Evolutionary conservation across 2,329 filamentous ascomycete species (phyloP).

Genomic region (Aspergillus costaricaensis): DNA sequence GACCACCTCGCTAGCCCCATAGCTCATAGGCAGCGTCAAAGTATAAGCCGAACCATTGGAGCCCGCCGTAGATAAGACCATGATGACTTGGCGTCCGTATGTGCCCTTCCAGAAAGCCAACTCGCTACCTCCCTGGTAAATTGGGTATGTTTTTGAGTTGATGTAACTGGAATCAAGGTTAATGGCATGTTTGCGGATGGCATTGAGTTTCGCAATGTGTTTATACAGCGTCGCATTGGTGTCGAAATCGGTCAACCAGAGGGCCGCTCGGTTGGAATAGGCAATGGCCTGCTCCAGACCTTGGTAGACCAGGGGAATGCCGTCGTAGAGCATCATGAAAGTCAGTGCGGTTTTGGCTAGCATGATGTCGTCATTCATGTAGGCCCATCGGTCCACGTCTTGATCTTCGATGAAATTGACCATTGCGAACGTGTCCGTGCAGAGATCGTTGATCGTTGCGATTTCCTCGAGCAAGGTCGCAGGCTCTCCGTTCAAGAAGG

Average conservation of each 20-base stretch:
- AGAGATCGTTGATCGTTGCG: conserved; percentile 28
- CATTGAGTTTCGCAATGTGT: conserved; percentile 43
- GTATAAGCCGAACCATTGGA: conserved; percentile 29
- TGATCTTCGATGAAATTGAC: conserved; percentile 62
- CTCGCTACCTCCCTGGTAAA: conserved; percentile 46
- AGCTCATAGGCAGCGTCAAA: conserved; percentile 32
- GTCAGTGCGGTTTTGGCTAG: conserved; percentile 63
- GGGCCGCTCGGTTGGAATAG: conserved; percentile 56
- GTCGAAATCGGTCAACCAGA: conserved; percentile 57
- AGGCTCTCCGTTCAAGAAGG: conserved; percentile 37
- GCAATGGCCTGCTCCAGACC: conserved; percentile 65
- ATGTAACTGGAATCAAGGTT: conserved; percentile 40
- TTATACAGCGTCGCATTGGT: conserved; percentile 44
- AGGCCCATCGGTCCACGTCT: conserved; percentile 58
- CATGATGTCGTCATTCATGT: conserved; percentile 52
- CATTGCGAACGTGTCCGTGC: conserved; percentile 47
- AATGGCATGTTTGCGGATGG: conserved; percentile 46
- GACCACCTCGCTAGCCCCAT: conserved; percentile 24
- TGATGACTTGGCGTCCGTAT: conserved; percentile 44
- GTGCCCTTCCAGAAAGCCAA: conserved; percentile 51
- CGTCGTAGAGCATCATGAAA: conserved; percentile 60
- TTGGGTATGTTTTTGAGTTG: conserved; percentile 38
- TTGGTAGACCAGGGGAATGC: conserved; percentile 66
- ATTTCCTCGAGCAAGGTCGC: conserved; percentile 30
- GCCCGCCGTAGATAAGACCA: conserved; percentile 48